Evolutionary conservation across 1,284 basidiomycete genomes (phyloP).

Genomic region (Marasmius oreades): DNA sequence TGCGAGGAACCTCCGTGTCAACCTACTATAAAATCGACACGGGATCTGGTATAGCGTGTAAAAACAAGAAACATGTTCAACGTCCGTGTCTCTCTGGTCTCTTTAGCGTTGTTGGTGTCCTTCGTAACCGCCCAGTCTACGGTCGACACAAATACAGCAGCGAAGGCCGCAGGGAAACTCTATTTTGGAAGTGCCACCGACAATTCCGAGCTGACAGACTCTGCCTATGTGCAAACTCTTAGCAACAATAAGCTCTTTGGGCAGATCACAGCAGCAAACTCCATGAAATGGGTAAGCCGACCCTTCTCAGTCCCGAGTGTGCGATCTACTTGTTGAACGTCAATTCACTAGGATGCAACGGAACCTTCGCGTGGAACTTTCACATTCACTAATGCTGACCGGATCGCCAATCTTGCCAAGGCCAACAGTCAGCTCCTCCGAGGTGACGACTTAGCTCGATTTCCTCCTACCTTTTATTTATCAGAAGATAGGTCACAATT

Average conservation of each 20-base stretch:
- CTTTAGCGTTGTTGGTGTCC: not conserved
- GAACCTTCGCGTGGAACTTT: slow-evolving; percentile 48
- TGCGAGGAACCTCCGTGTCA: too few species aligned
- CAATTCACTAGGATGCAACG: slow-evolving; percentile 43
- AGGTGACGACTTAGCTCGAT: slow-evolving; percentile 22
- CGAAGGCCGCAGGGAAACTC: slow-evolving; percentile 36
- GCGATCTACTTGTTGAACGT: not conserved
- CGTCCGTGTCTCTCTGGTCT: not conserved
- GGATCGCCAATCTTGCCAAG: slow-evolving; percentile 43
- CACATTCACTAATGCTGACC: slow-evolving; percentile 43
- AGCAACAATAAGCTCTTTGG: slow-evolving; percentile 33
- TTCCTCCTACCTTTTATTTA: not conserved
- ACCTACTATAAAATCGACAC: too few species aligned
- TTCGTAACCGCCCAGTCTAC: not conserved
- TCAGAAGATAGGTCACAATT: slow-evolving; percentile 36
- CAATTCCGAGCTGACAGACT: slow-evolving; percentile 39
- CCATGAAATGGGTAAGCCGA: slow-evolving; percentile 40
- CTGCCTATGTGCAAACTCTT: slow-evolving; percentile 30
- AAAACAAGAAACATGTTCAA: not conserved
- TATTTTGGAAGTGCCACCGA: slow-evolving; percentile 50
- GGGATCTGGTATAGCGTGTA: too few species aligned
- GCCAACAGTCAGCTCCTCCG: slow-evolving; percentile 39
- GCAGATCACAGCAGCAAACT: slow-evolving; percentile 38
- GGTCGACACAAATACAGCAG: slow-evolving; percentile 23
- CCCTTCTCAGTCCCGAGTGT: not conserved